Evolutionary conservation across 768 basidiomycete species (phyloP).

Genomic region (Leccinum truebloodii): DNA sequence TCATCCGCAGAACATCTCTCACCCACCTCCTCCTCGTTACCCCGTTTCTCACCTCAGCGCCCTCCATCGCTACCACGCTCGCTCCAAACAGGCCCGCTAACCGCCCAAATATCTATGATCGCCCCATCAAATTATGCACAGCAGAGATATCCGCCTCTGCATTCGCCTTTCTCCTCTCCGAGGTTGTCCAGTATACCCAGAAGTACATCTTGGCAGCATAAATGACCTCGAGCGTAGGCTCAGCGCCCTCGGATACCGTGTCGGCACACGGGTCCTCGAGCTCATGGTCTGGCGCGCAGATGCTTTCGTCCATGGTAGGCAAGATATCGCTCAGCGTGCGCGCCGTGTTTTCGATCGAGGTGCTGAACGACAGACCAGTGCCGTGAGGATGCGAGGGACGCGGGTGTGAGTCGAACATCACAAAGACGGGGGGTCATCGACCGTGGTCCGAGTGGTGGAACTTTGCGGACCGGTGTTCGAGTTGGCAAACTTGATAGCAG

Average conservation of each 20-base stretch:
- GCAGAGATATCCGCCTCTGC: conserved; percentile 83
- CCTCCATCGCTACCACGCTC: conserved; percentile 62
- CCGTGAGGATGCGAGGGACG: conserved; percentile 59
- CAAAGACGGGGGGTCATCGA: conserved; percentile 40
- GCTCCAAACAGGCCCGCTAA: conserved; percentile 43
- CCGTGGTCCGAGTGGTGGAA: background rate
- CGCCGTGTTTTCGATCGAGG: conserved; percentile 39
- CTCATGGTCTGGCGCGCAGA: conserved; percentile 81
- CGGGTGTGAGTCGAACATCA: conserved; percentile 66
- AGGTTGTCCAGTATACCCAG: conserved; percentile 95
- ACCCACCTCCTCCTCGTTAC: conserved; percentile 49
- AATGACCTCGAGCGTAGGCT: conserved; percentile 92
- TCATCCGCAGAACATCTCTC: conserved; percentile 48
- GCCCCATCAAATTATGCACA: conserved; percentile 79
- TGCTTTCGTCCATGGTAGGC: conserved; percentile 49
- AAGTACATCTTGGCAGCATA: conserved; percentile 86
- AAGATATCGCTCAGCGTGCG: conserved; percentile 48
- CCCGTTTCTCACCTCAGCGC: conserved; percentile 46
- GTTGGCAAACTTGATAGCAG: conserved; percentile 41
- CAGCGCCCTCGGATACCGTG: conserved; percentile 90
- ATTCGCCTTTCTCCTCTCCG: conserved; percentile 89
- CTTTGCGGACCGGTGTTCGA: background rate
- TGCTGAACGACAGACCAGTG: too few species aligned
- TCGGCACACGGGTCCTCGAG: conserved; percentile 85
- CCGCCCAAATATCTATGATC: conserved; percentile 83